Conservation (phyloP, 306 rosid species). For the Prunus fruticosa region DNA sequence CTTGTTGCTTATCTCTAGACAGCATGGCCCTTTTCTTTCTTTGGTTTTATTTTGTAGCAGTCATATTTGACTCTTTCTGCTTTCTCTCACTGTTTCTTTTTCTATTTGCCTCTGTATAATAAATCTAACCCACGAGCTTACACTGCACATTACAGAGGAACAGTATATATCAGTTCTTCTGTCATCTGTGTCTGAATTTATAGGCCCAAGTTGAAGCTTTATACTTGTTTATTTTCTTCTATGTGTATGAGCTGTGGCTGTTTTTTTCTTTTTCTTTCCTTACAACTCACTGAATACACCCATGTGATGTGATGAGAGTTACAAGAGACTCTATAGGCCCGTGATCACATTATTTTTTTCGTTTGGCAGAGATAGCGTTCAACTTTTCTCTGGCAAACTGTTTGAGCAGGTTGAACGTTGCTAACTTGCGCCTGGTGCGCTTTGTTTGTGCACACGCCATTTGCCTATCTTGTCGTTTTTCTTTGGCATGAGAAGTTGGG, state of each 20-base stretch:
- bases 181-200: slow-evolving; percentile 11
- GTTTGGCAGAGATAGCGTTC: slow-evolving; percentile 23
- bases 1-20: slow-evolving; percentile 7
- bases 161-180: slow-evolving; percentile 16
- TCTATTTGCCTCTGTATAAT: slow-evolving; percentile 4
- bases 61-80: slow-evolving; percentile 5
- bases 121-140: slow-evolving; percentile 1
- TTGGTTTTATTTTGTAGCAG: slow-evolving; percentile 20
- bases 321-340: slow-evolving; percentile 31
- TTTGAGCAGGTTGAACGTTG: not conserved
- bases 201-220: slow-evolving; percentile 27
- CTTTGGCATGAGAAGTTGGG: slow-evolving; percentile 1
- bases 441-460: not conserved
- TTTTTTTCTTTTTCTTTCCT: slow-evolving; percentile 3
- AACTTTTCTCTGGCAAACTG: no score
- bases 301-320: slow-evolving; percentile 41
- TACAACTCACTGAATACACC: slow-evolving; percentile 19
- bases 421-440: slow-evolving; percentile 16
- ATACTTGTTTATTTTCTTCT: slow-evolving; percentile 19
- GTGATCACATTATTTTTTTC: slow-evolving; percentile 39
- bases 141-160: slow-evolving; percentile 10
- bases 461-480: slow-evolving; percentile 24
- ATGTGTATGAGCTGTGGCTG: slow-evolving; percentile 42
- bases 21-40: slow-evolving; percentile 14
- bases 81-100: slow-evolving; percentile 4